Base-by-base conservation (phyloP, 2,329 filamentous ascomycete genomes). In the Sporothrix variecibatus region DNA sequence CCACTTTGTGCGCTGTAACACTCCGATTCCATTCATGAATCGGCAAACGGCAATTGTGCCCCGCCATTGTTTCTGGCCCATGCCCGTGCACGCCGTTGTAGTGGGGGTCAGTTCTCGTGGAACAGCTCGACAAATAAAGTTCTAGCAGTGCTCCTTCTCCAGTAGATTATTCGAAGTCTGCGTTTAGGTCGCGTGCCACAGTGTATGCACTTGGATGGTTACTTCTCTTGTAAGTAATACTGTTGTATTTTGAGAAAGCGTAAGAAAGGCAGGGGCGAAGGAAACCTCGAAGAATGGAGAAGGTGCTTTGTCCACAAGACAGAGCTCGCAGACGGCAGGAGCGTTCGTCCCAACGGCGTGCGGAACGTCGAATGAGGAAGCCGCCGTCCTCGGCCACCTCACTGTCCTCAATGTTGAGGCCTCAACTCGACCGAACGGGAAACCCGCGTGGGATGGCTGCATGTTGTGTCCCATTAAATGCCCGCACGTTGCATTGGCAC, bases 381-480 rank as follows among this genome's bases (percentile, higher is more conserved):
- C 31, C 31, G 31, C 58, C 28, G 28, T 31, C 15, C 17, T 62
- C 8, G 17, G 56, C 53, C 23, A 58, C 11, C 56, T 34, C 15
- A 23, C 20, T 43, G 51, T 53, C 23, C 20, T 3, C 15, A 53
- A 8, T 43, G 51, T 38, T n/a, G 56, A 34, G 15, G 58, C 28
- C 58, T 38, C 51, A n/a, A 64, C 60, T 64, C 60, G 60, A 64
- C 34, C 34, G 31, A 38, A 20, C 9, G 31, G 60, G 17, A 11
- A 20, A 53, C 17, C 31, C 6, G 60, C 31, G 60, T 64, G 60
- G 60, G 60, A 31, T 40, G 31, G 31, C 31, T 64, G 9, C 60
- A 64, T 64, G 31, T n/a, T 62, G 58, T 62, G 58, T 62, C 31
- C 28, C 58, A 62, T n/a, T 62, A 12, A 58, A 31, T 28, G 56